Conservation (phyloP, 257 asterid genomes). For the Penstemon davidsonii region DNA sequence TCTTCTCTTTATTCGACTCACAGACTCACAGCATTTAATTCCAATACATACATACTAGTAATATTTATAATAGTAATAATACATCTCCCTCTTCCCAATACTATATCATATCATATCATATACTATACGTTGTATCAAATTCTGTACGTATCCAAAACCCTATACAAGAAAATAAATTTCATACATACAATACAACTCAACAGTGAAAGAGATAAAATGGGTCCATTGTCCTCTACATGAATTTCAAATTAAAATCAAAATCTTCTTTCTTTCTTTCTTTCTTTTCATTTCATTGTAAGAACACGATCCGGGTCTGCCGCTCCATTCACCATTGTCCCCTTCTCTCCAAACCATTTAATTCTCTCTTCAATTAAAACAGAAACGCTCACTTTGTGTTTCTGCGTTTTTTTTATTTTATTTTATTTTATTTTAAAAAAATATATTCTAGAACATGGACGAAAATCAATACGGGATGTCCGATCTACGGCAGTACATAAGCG, state of each 20-base stretch:
- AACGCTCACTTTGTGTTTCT: background rate
- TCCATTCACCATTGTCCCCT: conserved; percentile 49
- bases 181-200: conserved; percentile 3
- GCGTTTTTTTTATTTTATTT: too few relatives aligned
- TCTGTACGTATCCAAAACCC: conserved; percentile 10
- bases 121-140: background rate
- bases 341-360: background rate
- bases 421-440: too few relatives aligned
- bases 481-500: conserved; percentile 62
- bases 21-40: background rate
- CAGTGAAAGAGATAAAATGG: conserved; percentile 32
- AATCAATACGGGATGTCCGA: conserved; percentile 72
- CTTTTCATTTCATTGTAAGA: conserved; percentile 21
- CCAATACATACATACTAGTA: too few relatives aligned
- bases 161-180: background rate
- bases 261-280: conserved; percentile 26
- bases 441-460: conserved; percentile 47
- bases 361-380: conserved; percentile 1
- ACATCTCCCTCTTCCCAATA: background rate
- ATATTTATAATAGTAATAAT: too few relatives aligned
- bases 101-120: background rate
- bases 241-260: conserved; percentile 41
- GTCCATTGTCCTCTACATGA: conserved; percentile 53
- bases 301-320: conserved; percentile 98
- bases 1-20: background rate